These are phyloP conservation scores for Lactarius tabidus DNA, from an alignment of 768 basidiomycete species.

Conservation along the genomic window DNA sequence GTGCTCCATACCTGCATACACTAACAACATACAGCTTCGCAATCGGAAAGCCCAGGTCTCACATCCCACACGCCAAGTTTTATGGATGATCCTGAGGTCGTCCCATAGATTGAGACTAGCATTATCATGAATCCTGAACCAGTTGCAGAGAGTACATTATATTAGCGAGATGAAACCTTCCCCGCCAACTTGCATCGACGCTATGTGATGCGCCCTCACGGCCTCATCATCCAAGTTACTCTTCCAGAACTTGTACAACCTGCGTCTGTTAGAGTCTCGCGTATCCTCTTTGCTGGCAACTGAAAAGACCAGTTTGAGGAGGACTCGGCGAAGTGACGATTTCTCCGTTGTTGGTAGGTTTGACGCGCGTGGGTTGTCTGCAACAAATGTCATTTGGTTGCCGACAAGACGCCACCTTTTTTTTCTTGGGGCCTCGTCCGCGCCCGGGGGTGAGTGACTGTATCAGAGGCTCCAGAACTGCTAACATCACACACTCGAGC, in stretches of 20 bases:
- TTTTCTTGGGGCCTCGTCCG: conserved; percentile 36
- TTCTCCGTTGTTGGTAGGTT: conserved; percentile 36
- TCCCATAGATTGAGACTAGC: background rate
- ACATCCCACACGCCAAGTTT: conserved; percentile 11
- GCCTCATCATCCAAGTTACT: conserved; percentile 49
- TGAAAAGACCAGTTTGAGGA: conserved; percentile 66
- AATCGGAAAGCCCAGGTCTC: conserved; percentile 8
- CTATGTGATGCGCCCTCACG: conserved; percentile 28
- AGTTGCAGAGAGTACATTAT: background rate
- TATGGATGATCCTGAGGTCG: background rate
- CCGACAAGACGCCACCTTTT: conserved; percentile 46
- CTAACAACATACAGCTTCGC: conserved; percentile 1
- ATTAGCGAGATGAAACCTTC: background rate
- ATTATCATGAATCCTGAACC: background rate
- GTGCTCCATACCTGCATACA: background rate
- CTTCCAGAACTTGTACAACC: conserved; percentile 81
- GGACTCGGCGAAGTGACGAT: conserved; percentile 43
- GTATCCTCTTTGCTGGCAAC: conserved; percentile 71
- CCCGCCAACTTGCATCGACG: conserved; percentile 15
- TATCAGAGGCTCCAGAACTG: conserved; percentile 69
- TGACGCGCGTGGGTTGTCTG: conserved; percentile 52
- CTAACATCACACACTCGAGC: conserved; percentile 67
- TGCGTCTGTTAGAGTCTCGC: conserved; percentile 71
- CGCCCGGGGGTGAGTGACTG: conserved; percentile 42
- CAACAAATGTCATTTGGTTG: conserved; percentile 41